Evolutionary conservation across 306 rosid species (phyloP), one percentile per base, ranked within the genome.

Genomic region (Alnus glutinosa): DNA sequence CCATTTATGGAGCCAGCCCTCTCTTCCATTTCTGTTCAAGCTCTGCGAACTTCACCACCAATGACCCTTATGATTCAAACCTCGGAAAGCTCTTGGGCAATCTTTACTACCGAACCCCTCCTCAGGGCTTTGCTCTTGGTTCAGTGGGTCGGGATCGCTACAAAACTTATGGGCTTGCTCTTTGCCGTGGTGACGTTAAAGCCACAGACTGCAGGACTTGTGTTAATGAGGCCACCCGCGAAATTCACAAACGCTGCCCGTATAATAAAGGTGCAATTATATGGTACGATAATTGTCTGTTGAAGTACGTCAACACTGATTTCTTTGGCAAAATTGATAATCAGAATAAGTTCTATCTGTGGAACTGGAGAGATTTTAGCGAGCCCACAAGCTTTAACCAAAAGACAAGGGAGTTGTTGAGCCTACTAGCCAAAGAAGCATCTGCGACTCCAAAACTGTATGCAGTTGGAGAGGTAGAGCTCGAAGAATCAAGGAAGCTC

Each of bases 11-110:
- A 63, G 69, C 46, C 1, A 63, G 69, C 69, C 69, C 69, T 63
- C 69, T 63, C 69, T 63, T 32, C 69, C 46, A 63, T 34, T 4
- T 34, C 46, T 71, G 75, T 30, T 47, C 32, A 1, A 47, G 58
- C 61, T 71, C 61, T 32, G 42, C 12, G 39, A 71, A 71, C 42
- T 71, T 71, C 75, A 71, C 75, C 14, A 5, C 42, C 75, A 71
- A 71, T 47, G 61, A 23, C 42, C 75, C 75, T 0, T 71, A 71
- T 7, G 58, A 50, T 23, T n/a, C 55, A 71, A 71, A 71, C 58
- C 42, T 71, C 3, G 19, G 12, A 48, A 32, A 71, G 42, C 75
- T 71, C 75, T 9, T 18, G 18, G 32, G 57, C 14, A 18, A 71
- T 50, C 75, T 71, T 19, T 12, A n/a, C 58, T 50, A 49, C 34